These are phyloP conservation scores for Waltergamsia citrina DNA, from an alignment of 2,329 filamentous ascomycete genomes.

Conservation along the genomic window DNA sequence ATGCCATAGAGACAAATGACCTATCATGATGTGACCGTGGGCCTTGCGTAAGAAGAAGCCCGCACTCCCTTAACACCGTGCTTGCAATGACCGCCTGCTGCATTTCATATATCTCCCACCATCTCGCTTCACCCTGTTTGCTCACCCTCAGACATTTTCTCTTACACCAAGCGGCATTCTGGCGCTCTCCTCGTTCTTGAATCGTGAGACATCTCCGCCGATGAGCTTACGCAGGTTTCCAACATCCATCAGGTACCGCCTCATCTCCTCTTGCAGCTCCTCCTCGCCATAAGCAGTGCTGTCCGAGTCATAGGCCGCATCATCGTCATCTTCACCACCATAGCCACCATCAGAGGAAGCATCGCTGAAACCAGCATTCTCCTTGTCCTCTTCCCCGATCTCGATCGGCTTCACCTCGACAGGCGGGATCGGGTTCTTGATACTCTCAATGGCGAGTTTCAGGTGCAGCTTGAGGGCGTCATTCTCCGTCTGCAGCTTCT, in stretches of 20 bases:
- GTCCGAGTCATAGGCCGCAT: slow-evolving; percentile 42
- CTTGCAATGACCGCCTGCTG: too few relatives aligned
- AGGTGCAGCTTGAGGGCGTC: slow-evolving; percentile 82
- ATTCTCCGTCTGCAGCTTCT: slow-evolving; percentile 80
- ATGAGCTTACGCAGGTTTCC: slow-evolving; percentile 56
- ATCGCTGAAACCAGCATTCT: slow-evolving; percentile 20
- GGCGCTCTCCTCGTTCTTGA: slow-evolving; percentile 50
- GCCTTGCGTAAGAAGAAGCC: neutral
- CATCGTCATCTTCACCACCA: too few relatives aligned
- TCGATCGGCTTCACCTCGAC: slow-evolving; percentile 27
- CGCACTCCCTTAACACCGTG: too few relatives aligned
- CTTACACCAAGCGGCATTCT: slow-evolving; percentile 36
- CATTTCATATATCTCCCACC: neutral
- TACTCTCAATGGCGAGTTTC: slow-evolving; percentile 72
- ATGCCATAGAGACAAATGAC: too few relatives aligned
- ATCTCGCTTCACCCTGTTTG: neutral
- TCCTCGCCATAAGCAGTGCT: slow-evolving; percentile 37
- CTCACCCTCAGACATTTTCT: slow-evolving; percentile 27
- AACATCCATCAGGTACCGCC: slow-evolving; percentile 74
- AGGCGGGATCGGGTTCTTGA: slow-evolving; percentile 83
- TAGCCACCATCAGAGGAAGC: slow-evolving; percentile 37
- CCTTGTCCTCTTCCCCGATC: slow-evolving; percentile 19
- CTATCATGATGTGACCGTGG: too few relatives aligned
- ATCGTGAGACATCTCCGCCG: slow-evolving; percentile 68
- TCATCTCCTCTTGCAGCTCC: slow-evolving; percentile 76